phyloP scores from a whole-genome alignment of 768 basidiomycete species.

The Tricholoma flavovirens region DNA sequence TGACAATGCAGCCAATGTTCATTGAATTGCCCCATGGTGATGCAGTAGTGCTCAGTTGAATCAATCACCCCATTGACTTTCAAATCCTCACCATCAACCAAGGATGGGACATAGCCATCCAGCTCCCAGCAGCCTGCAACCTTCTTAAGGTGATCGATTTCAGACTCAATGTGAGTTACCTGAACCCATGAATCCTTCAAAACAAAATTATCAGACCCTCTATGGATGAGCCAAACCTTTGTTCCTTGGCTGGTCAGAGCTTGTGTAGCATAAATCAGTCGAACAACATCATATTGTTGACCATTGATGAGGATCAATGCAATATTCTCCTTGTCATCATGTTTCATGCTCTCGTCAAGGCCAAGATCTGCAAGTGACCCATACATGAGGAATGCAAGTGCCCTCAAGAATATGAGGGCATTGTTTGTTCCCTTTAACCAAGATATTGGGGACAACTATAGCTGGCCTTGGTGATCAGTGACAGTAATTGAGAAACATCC shows the following conservation, averaged over 20 bases:
- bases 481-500: not conserved
- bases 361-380: not conserved
- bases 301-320: not conserved
- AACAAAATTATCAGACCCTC: not conserved
- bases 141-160: not conserved
- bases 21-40: not conserved
- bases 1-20: not conserved
- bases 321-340: not conserved
- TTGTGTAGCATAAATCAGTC: not conserved
- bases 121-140: not conserved
- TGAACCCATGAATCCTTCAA: not conserved
- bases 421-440: not conserved
- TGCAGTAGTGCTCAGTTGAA: not conserved
- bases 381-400: not conserved
- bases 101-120: not conserved
- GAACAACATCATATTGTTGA: not conserved
- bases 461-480: not conserved
- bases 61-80: not conserved
- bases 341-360: not conserved
- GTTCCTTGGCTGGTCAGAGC: not conserved
- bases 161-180: not conserved
- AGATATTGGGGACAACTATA: not conserved
- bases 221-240: not conserved
- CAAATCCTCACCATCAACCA: not conserved
- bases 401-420: not conserved